Evolutionary conservation across 1,139 yeast species (phyloP).

Genomic region (Saccharomyces hybrid): DNA sequence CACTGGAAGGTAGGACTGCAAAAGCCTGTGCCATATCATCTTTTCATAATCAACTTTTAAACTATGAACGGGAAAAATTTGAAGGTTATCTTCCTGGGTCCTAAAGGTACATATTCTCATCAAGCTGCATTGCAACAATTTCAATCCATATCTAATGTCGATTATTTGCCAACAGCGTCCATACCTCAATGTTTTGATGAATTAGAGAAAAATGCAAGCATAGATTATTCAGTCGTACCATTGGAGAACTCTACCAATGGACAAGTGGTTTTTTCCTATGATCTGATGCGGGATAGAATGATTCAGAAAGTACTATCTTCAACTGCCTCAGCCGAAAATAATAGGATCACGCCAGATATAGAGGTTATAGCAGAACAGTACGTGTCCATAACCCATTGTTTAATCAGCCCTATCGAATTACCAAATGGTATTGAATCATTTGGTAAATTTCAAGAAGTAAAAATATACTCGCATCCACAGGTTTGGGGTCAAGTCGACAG

Average conservation of each 20-base stretch:
- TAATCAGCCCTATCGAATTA: constrained; percentile 43
- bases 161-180: constrained; percentile 33
- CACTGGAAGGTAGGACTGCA: neutral
- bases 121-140: constrained; percentile 84
- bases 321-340: constrained; percentile 8
- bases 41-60: neutral
- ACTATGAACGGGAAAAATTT: constrained; percentile 2
- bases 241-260: constrained; percentile 94
- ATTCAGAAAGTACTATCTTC: constrained; percentile 8
- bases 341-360: constrained; percentile 31
- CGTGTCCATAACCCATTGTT: constrained; percentile 74
- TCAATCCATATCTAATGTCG: constrained; percentile 32
- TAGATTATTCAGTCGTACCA: constrained; percentile 67
- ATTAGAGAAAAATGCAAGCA: constrained; percentile 28
- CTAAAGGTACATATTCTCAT: constrained; percentile 85
- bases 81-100: constrained; percentile 71
- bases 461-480: constrained; percentile 87
- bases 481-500: constrained; percentile 88
- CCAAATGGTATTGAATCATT: constrained; percentile 7
- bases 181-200: constrained; percentile 60
- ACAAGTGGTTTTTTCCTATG: constrained; percentile 79
- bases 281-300: constrained; percentile 65
- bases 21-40: neutral
- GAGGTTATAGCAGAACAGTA: constrained; percentile 67
- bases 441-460: constrained; percentile 39